These are phyloP conservation scores for Acorus calamus DNA, from an alignment of 106 monocot genomes.

Conservation along the genomic window DNA sequence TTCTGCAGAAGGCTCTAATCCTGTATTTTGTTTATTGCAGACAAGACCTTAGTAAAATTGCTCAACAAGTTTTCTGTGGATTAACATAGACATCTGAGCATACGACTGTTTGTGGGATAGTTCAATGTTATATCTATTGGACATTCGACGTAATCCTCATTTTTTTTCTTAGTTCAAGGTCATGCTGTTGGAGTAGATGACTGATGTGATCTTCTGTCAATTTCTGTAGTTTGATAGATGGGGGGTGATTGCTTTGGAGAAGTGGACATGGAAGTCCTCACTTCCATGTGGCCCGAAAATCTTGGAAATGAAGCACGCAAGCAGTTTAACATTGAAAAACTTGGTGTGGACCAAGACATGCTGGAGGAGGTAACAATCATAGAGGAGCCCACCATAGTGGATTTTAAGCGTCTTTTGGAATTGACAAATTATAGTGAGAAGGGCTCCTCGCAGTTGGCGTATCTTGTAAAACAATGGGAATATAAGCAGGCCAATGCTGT, in stretches of 20 bases:
- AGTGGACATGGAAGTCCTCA: conserved; percentile 24
- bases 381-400: conserved; percentile 32
- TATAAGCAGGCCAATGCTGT: conserved; percentile 54
- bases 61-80: too few relatives aligned
- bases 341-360: conserved; percentile 37
- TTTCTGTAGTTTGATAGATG: conserved; percentile 17
- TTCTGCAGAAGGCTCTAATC: too few relatives aligned
- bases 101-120: too few relatives aligned
- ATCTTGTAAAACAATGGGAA: conserved; percentile 53
- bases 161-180: not conserved
- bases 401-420: conserved; percentile 45
- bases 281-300: conserved; percentile 74
- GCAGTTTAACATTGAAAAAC: conserved; percentile 63
- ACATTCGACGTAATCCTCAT: not conserved
- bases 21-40: too few relatives aligned
- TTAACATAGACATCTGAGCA: too few relatives aligned
- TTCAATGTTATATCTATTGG: too few relatives aligned
- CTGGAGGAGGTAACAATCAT: conserved; percentile 34
- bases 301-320: conserved; percentile 34
- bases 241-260: conserved; percentile 38
- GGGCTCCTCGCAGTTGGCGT: conserved; percentile 57
- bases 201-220: conserved; percentile 2
- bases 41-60: too few relatives aligned
- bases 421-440: conserved; percentile 53
- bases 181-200: not conserved